These are phyloP conservation scores for Cylindrodendrum hubeiense DNA, from an alignment of 2,329 filamentous ascomycete genomes.

Conservation along the genomic window DNA sequence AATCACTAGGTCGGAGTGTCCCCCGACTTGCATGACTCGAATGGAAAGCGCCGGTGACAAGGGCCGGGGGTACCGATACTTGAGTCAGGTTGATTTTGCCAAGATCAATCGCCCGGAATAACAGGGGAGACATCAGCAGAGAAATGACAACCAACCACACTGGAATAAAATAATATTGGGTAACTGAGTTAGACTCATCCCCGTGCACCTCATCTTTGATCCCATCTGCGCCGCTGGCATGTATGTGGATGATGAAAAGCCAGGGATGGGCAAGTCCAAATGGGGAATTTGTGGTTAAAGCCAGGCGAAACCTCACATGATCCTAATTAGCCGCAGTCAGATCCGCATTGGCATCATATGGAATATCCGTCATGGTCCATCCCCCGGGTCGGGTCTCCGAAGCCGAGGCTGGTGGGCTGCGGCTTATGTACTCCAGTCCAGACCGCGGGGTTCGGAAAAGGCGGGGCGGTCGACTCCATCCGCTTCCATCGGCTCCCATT, in stretches of 20 bases:
- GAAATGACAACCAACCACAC: not conserved
- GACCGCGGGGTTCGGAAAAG: constrained; percentile 17
- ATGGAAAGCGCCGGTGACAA: not conserved
- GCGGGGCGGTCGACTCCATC: constrained; percentile 21
- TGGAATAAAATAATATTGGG: too few relatives aligned
- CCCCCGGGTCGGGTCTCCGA: not conserved
- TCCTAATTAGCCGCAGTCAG: not conserved
- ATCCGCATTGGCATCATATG: not conserved
- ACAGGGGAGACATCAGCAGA: not conserved
- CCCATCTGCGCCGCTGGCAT: too few relatives aligned
- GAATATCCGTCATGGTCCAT: not conserved
- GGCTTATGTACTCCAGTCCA: not conserved
- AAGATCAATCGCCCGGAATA: not conserved
- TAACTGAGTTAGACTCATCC: too few relatives aligned
- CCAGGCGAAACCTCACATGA: not conserved
- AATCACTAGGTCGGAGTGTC: not conserved
- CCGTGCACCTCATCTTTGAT: too few relatives aligned
- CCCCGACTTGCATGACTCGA: not conserved
- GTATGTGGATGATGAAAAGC: too few relatives aligned
- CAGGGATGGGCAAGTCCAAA: too few relatives aligned
- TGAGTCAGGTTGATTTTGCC: not conserved
- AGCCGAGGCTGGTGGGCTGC: constrained; percentile 6
- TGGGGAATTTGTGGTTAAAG: not conserved
- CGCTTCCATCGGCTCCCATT: constrained; percentile 19
- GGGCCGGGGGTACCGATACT: not conserved